phyloP scores from a whole-genome alignment of 495 filamentous ascomycete genomes.

The Pyrenula aspistea region DNA sequence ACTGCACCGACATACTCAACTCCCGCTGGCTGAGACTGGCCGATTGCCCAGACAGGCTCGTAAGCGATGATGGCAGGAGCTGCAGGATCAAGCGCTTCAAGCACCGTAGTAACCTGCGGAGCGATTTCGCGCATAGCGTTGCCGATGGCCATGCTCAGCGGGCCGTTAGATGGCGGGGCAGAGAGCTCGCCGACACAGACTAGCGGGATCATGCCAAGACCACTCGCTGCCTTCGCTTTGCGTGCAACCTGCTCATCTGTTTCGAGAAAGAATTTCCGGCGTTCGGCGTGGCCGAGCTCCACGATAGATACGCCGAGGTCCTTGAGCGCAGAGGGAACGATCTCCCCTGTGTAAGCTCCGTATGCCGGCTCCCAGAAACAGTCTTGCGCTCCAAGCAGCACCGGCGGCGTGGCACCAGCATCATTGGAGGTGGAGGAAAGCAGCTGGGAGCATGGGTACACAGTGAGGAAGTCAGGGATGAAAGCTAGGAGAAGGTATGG shows the following conservation, averaged over 20 bases:
- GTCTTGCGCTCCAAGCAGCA: conserved; percentile 67
- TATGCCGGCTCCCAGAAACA: conserved; percentile 45
- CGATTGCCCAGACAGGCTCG: conserved; percentile 87
- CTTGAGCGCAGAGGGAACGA: conserved; percentile 52
- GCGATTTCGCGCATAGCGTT: conserved; percentile 52
- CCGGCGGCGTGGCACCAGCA: conserved; percentile 18
- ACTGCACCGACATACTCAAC: conserved; percentile 61
- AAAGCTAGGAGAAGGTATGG: conserved; percentile 80
- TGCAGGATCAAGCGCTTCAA: conserved; percentile 42
- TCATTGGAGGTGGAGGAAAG: conserved; percentile 14
- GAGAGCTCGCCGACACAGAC: conserved; percentile 67
- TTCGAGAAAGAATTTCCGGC: conserved; percentile 55
- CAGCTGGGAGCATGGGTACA: conserved; percentile 43
- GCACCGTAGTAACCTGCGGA: conserved; percentile 47
- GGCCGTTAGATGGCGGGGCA: conserved; percentile 24
- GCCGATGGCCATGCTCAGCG: conserved; percentile 39
- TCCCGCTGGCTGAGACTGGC: conserved; percentile 55
- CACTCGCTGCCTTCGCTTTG: conserved; percentile 54
- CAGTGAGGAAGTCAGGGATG: conserved; percentile 63
- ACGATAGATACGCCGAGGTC: conserved; percentile 58
- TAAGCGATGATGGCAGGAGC: conserved; percentile 73
- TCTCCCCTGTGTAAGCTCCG: conserved; percentile 68
- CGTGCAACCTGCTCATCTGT: conserved; percentile 47
- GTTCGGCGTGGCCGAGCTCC: conserved; percentile 72
- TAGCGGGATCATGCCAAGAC: conserved; percentile 62